Evolutionary conservation across 2,329 filamentous ascomycete species (phyloP), one percentile per base, ranked within the genome.

Genomic region (Fusarium dimerum): DNA sequence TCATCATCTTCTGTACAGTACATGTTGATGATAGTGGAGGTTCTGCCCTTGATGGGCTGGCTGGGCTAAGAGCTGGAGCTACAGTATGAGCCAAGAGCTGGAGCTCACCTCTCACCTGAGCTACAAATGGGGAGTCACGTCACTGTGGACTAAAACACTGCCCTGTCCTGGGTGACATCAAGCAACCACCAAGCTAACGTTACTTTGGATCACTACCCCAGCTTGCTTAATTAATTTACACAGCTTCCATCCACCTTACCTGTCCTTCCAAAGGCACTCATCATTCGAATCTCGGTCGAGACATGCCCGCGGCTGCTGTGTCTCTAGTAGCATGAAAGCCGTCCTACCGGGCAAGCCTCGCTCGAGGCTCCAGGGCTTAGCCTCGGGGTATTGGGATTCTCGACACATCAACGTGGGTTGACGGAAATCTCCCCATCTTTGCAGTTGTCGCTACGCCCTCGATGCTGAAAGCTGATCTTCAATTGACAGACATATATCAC

Each of bases 291-390:
- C 38, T 42, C 17, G 26, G 18, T 26, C 45, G 47, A 49, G 62
- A 62, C 44, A 66, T 66, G 64, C 53, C 53, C 54, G 50, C 52
- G 52, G 56, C 46, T 42, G 48, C 46, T 59, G 52, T 51, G 48
- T 39, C 45, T 43, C 68, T 68, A 68, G 71, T 76, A 84, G 76
- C 72, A 92, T 92, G 88, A 86, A 86, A 79, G 83, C 85, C 69
- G 84, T 92, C 75, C 81, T 92, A 65, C 90, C 90, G 59, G 90
- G 90, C 71, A 84, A 86, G 76, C 89, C 90, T 70, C 84, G 84
- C 78, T 80, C 87, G 66, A 88, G 84, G 78, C 86, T 90, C 66
- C 89, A 92, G 79, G 86, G 87, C 75, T 78, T 92, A 69, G 84
- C 84, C 71, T 87, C 85, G 55, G 88, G 85, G 69, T 79, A 83